These are phyloP conservation scores for Calonectria multiphialidica DNA, from an alignment of 2,329 filamentous ascomycete genomes.

Conservation along the genomic window DNA sequence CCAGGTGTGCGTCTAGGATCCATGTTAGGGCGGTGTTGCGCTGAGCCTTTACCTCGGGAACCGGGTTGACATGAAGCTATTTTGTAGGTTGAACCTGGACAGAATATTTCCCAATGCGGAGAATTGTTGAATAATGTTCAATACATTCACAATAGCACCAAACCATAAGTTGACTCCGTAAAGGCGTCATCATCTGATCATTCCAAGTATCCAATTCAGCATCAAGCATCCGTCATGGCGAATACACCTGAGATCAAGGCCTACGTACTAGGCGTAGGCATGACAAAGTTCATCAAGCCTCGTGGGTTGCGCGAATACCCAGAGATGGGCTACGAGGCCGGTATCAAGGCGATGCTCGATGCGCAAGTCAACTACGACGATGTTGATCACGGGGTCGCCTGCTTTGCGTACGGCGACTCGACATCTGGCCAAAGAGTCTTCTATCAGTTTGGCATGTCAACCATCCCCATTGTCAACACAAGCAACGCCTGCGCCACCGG, in stretches of 20 bases:
- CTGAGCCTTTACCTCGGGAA: no score
- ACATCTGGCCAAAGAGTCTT: constrained; percentile 97
- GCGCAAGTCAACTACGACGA: constrained; percentile 97
- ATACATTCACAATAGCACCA: no score
- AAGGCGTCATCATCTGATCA: no score
- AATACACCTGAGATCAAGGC: constrained; percentile 42
- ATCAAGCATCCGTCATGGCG: no score
- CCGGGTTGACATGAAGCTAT: no score
- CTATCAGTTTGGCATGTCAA: constrained; percentile 98
- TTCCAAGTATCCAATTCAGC: no score
- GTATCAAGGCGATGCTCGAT: constrained; percentile 87
- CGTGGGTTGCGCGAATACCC: constrained; percentile 94
- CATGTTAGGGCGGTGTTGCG: no score
- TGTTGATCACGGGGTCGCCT: constrained; percentile 92
- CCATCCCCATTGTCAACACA: constrained; percentile 96
- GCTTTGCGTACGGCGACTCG: constrained; percentile 96
- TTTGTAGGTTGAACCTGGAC: no score
- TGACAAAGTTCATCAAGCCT: constrained; percentile 99
- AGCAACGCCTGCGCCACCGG: constrained; percentile 99
- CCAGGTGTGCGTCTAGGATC: no score
- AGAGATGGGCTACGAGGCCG: constrained; percentile 92
- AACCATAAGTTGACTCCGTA: no score
- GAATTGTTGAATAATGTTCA: no score
- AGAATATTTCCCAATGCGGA: no score
- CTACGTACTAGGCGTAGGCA: constrained; percentile 96